Evolutionary conservation across 352 stramenopile genomes (phyloP).

Genomic region (Phytophthora sp.): DNA sequence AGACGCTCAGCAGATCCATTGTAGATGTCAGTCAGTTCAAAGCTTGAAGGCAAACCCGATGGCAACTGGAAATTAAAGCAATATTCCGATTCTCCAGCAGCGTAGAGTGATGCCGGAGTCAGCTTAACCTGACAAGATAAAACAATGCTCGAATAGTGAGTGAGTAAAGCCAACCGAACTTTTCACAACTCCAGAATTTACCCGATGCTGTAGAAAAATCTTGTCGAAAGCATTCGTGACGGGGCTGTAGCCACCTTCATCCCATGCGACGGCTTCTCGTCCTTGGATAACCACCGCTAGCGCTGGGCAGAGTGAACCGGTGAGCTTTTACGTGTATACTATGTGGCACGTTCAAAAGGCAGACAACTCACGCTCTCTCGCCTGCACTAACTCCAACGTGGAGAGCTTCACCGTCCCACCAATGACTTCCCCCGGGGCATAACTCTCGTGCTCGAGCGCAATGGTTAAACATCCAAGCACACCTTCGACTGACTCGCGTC

Average conservation of each 20-base stretch:
- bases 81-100: conserved; percentile 28
- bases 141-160: background rate
- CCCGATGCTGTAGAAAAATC: conserved; percentile 43
- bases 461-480: conserved; percentile 34
- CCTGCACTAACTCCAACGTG: conserved; percentile 29
- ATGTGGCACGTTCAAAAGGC: background rate
- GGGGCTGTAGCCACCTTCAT: conserved; percentile 37
- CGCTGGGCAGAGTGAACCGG: conserved; percentile 14
- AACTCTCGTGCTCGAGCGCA: conserved; percentile 31
- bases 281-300: conserved; percentile 35
- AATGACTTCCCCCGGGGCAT: conserved; percentile 37
- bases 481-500: conserved; percentile 38
- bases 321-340: background rate
- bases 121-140: conserved; percentile 32
- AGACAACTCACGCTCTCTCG: conserved; percentile 37
- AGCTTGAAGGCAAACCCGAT: conserved; percentile 32
- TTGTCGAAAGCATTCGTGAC: conserved; percentile 39
- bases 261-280: conserved; percentile 36
- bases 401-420: conserved; percentile 31
- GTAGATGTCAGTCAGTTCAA: conserved; percentile 40
- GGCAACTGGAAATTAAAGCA: conserved; percentile 34
- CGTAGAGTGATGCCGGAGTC: conserved; percentile 17
- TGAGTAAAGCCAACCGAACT: background rate
- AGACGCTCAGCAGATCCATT: conserved; percentile 35
- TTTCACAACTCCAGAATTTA: conserved; percentile 1